phyloP scores from a whole-genome alignment of 2,329 filamentous ascomycete genomes.

The Cryphonectria nitschkei region DNA sequence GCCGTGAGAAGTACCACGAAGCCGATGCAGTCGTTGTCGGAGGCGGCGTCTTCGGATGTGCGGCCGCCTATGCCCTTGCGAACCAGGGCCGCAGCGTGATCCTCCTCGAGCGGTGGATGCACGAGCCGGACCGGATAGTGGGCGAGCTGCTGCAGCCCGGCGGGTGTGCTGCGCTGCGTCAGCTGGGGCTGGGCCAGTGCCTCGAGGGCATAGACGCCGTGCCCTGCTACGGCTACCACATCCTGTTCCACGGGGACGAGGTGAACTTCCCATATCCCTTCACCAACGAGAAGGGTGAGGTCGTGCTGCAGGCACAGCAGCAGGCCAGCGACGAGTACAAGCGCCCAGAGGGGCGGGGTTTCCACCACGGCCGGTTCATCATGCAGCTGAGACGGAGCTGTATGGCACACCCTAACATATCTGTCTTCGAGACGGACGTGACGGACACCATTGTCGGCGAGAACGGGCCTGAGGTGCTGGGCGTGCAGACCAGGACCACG shows the following conservation, averaged over 20 bases:
- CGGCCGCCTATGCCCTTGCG: slow-evolving; percentile 80
- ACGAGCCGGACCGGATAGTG: slow-evolving; percentile 93
- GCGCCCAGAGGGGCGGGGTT: slow-evolving; percentile 74
- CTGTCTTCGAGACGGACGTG: slow-evolving; percentile 87
- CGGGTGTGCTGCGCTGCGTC: slow-evolving; percentile 77
- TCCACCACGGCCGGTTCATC: slow-evolving; percentile 96
- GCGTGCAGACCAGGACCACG: slow-evolving; percentile 74
- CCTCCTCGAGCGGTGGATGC: slow-evolving; percentile 84
- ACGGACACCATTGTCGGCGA: slow-evolving; percentile 73
- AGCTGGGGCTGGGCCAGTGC: slow-evolving; percentile 79
- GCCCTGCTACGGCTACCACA: slow-evolving; percentile 81
- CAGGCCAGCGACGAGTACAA: slow-evolving; percentile 39
- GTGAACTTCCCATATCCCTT: slow-evolving; percentile 80
- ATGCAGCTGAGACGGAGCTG: slow-evolving; percentile 78
- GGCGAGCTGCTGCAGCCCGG: slow-evolving; percentile 95
- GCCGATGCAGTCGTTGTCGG: slow-evolving; percentile 90
- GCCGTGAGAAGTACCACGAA: slow-evolving; percentile 61
- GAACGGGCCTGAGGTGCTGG: slow-evolving; percentile 73
- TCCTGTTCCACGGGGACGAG: slow-evolving; percentile 76
- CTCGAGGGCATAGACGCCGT: slow-evolving; percentile 88
- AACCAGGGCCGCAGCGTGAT: slow-evolving; percentile 90
- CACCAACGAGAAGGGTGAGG: slow-evolving; percentile 52
- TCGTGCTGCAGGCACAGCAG: slow-evolving; percentile 39
- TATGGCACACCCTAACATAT: slow-evolving; percentile 77
- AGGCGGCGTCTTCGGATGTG: slow-evolving; percentile 87